Base-by-base conservation (phyloP, 352 stramenopile species). In the Globisporangium parvum region DNA sequence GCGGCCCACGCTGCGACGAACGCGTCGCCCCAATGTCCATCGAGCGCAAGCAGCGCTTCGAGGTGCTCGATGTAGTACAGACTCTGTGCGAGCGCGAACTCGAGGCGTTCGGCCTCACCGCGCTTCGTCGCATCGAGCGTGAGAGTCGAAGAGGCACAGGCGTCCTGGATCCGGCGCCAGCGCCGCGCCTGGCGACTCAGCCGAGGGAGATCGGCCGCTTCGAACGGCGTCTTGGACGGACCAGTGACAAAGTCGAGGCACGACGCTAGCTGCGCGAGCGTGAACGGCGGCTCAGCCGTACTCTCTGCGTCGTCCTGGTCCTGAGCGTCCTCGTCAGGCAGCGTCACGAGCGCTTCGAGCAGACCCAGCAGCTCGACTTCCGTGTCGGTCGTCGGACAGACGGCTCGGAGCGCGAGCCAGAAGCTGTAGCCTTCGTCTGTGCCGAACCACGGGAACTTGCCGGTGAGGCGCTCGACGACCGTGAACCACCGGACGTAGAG, bases 401-500 rank as follows among this genome's bases (percentile, higher is more conserved):
- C 45, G 1, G 45, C n/a, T 0, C 28, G 21, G 11, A 50, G 45
- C 17, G 45, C 45, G n/a, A 50, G n/a, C 45, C 45, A 50, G 45
- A 50, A 50, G 2, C n/a, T 6, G 12, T 17, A 50, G 45, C 21
- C 15, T 6, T 33, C 21, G 2, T 24, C 5, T 20, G 23, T 31
- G 17, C 45, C 45, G 11, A 50, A 31, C 45, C 45, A 50, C 10
- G 45, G 45, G 20, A 50, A 50, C n/a, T 9, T 12, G 45, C 6
- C 45, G 2, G 45, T 50, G 45, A 50, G 23, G 21, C 45, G 17
- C 21, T 50, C 23, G 21, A 50, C 45, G 21, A 37, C 21, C 2
- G 28, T 31, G 45, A 50, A 50, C 45, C 45, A 50, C 11, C 28
- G 23, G 45, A 31, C 28, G 45, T 50, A 50, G 45, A 50, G 28